These are phyloP conservation scores for Kodamaea fungicola DNA, from an alignment of 1,139 yeast genomes.

Conservation along the genomic window DNA sequence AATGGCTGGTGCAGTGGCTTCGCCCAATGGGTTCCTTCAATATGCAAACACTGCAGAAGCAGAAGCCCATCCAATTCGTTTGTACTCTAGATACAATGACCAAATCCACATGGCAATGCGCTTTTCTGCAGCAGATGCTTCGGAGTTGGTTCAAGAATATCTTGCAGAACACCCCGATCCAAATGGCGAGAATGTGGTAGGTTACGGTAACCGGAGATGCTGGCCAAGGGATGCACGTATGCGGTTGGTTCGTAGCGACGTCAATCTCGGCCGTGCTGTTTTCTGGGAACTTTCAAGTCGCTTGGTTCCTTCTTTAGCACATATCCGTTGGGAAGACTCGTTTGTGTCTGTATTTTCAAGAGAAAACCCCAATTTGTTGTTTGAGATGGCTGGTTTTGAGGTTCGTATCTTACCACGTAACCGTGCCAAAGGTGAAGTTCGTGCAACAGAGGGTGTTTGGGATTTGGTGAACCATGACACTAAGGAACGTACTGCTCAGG, in stretches of 20 bases:
- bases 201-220: slow-evolving; percentile 83
- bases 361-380: slow-evolving; percentile 84
- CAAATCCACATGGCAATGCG: slow-evolving; percentile 76
- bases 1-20: slow-evolving; percentile 71
- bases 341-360: slow-evolving; percentile 84
- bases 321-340: slow-evolving; percentile 77
- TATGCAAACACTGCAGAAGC: slow-evolving; percentile 60
- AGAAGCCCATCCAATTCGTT: slow-evolving; percentile 64
- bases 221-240: slow-evolving; percentile 95
- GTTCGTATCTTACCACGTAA: slow-evolving; percentile 78
- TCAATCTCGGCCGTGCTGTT: slow-evolving; percentile 85
- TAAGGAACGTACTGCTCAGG: slow-evolving; percentile 87
- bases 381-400: slow-evolving; percentile 95
- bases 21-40: slow-evolving; percentile 77
- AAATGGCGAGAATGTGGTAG: slow-evolving; percentile 79
- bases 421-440: slow-evolving; percentile 45
- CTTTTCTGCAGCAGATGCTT: slow-evolving; percentile 65
- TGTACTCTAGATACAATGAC: slow-evolving; percentile 82
- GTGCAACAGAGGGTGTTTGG: slow-evolving; percentile 84
- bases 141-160: slow-evolving; percentile 71
- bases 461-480: slow-evolving; percentile 69
- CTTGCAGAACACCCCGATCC: slow-evolving; percentile 89
- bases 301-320: slow-evolving; percentile 70
- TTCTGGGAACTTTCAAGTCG: slow-evolving; percentile 88
- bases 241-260: slow-evolving; percentile 90